Base-by-base conservation (phyloP, 1,284 basidiomycete species). In the Tetrapyrgos nigripes region DNA sequence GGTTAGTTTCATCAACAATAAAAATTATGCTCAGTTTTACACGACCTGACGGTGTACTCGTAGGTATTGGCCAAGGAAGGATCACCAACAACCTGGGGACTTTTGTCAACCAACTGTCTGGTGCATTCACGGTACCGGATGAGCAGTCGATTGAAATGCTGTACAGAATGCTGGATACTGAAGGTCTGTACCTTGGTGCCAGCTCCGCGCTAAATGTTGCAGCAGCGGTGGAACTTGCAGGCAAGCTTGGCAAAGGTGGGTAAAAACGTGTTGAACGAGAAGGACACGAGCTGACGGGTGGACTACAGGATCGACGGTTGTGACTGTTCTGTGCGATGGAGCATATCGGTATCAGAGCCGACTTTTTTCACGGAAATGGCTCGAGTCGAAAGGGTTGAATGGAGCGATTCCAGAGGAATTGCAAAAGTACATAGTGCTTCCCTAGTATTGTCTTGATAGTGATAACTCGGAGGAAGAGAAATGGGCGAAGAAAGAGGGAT, bases 291-390 rank as follows among this genome's bases (percentile, higher is more conserved):
- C 45, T 58, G 21, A 53, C 28, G 17, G n/a, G 23, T 28, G 19
- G 2, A 57, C n/a, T 33, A 56, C 66, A 93, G 93, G 95, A 31
- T 93, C 89, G 46, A 94, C 84, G 10, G 82, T 99, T 43, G 96
- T 91, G 4, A 99, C 97, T 3, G 86, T 98, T 56, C 77, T 99
- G 37, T 95, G 93, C 73, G 97, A 98, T 71, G 96, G 96, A 24
- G 97, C 97, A 37, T 97, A 98, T 71, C 84, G 97, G 68, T 99
- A 99, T 73, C 97, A 99, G 79, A 95, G 92, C 59, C 84, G 97
- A 11, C 79, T 99, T 46, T 98, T 98, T 79, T 97, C 94, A n/a
- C 92, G 92, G 73, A 87, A 88, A 66, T 99, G 97, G 97, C 79
- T 99, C 57, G 81, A 91, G 72, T 81, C 84, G 51, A 99, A 99